phyloP scores from a whole-genome alignment of 2,329 filamentous ascomycete genomes.

The Decorospora gaudefroyi region DNA sequence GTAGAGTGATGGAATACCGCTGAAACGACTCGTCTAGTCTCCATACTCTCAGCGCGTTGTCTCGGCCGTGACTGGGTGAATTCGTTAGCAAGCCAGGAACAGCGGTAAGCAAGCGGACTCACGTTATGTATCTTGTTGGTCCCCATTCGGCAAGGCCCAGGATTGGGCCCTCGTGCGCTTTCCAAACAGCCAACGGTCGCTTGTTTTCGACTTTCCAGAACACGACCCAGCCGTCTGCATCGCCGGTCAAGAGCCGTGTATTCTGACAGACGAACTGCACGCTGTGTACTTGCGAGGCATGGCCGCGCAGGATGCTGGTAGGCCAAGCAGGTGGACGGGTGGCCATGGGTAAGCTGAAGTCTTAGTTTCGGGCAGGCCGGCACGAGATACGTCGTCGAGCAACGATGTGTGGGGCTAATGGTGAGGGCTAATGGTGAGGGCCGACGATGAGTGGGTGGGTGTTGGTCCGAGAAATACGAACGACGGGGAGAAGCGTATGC shows the following conservation, averaged over 20 bases:
- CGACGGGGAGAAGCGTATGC: constrained; percentile 2
- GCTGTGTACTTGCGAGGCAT: constrained; percentile 77
- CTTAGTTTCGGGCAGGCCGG: constrained; percentile 33
- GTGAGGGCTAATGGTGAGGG: too few species aligned
- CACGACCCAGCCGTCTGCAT: constrained; percentile 87
- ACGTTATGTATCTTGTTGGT: constrained; percentile 79
- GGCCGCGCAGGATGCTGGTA: constrained; percentile 79
- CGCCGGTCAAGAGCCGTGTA: constrained; percentile 77
- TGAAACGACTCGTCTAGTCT: constrained; percentile 66
- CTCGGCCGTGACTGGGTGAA: constrained; percentile 81
- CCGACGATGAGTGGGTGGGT: constrained; percentile 10
- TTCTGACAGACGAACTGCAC: constrained; percentile 74
- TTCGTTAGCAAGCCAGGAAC: not conserved
- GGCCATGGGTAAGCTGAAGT: constrained; percentile 39
- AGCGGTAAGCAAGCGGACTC: constrained; percentile 48
- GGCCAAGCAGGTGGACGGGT: constrained; percentile 59
- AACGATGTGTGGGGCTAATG: constrained; percentile 18
- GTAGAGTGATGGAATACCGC: constrained; percentile 67
- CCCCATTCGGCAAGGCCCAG: constrained; percentile 75
- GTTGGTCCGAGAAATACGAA: constrained; percentile 5
- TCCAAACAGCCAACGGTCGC: constrained; percentile 82
- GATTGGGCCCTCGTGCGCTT: constrained; percentile 76
- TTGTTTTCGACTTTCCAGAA: constrained; percentile 84
- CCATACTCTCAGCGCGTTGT: constrained; percentile 87
- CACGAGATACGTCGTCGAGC: constrained; percentile 34